Conservation (phyloP, 2,329 filamentous ascomycete species). For the Hypoxylon sp. region DNA sequence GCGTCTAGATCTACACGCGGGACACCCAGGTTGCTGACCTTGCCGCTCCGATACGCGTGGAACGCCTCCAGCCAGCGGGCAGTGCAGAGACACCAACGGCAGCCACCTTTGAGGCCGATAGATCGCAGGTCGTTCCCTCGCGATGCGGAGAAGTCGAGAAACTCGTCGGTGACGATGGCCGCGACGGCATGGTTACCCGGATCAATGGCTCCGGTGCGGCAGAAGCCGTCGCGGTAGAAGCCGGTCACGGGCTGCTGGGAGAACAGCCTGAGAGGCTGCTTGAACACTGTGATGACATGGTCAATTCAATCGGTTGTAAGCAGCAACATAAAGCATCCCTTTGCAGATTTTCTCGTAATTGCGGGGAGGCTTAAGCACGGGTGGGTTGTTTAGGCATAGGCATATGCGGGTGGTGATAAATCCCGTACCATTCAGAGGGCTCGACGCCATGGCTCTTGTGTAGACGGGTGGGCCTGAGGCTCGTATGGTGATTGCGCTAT, state of each 20-base stretch:
- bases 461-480: slow-evolving; percentile 27
- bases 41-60: slow-evolving; percentile 61
- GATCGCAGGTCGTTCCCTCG: slow-evolving; percentile 69
- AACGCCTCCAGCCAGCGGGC: slow-evolving; percentile 70
- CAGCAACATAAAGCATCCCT: too few species aligned
- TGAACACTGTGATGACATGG: slow-evolving; percentile 59
- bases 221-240: slow-evolving; percentile 71
- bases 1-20: slow-evolving; percentile 61
- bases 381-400: slow-evolving; percentile 23
- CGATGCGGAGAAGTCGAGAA: slow-evolving; percentile 70
- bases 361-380: slow-evolving; percentile 29
- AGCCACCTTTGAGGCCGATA: slow-evolving; percentile 66
- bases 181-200: slow-evolving; percentile 71
- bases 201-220: slow-evolving; percentile 63
- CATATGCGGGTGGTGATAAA: slow-evolving; percentile 20
- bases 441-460: slow-evolving; percentile 30
- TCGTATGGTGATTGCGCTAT: slow-evolving; percentile 36
- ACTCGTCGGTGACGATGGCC: slow-evolving; percentile 68
- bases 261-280: slow-evolving; percentile 68
- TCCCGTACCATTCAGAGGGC: slow-evolving; percentile 32
- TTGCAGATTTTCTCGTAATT: slow-evolving; percentile 34
- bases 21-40: slow-evolving; percentile 48
- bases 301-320: slow-evolving; percentile 12
- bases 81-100: slow-evolving; percentile 73
- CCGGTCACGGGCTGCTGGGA: slow-evolving; percentile 69